Base-by-base conservation (phyloP, 2,329 filamentous ascomycete species). In the Emergomyces orientalis region DNA sequence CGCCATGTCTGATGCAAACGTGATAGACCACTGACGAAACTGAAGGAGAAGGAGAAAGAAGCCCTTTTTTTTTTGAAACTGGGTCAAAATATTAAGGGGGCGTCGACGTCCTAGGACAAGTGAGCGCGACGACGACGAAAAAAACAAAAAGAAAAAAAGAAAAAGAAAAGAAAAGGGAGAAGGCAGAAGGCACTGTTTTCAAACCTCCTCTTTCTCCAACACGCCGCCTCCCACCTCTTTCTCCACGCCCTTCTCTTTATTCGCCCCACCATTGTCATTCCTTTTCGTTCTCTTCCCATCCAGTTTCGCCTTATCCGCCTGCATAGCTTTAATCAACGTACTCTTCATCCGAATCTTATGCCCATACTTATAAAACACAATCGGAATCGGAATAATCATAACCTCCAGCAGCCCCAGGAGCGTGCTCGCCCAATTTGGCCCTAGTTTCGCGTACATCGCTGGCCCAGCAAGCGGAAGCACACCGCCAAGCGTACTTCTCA, bases 361-460 rank as follows among this genome's bases (percentile, higher is more conserved):
- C 1, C 83, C 81, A 67, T 86, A 84, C 51, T 77, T 73, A 67
- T 90, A 94, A 70, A 95, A 94, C 0, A 90, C 79, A 63, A 93
- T 82, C 0, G 90, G 90, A 56, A 94, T 91, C 0, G 91, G 90
- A 19, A 94, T 87, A 69, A 91, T 83, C 0, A 80, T 77, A 1
- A 90, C 83, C 69, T 93, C 89, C 2, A 95, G 76, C 60, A 92
- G 70, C 0, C 88, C 89, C 2, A 94, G 78, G 56, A 94, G 76
- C 0, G 89, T 92, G 0, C 88, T 89, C 0, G 89, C 87, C 90
- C 90, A 94, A 65, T 90, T 87, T 0, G 89, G 85, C 0, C 87
- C 86, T 11, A 96, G 77, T 0, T 79, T 77, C 1, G 71, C 71
- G 71, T 93, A 95, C 83, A 96, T 86, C 30, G 81, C 80, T 0